Evolutionary conservation across 352 stramenopile species (phyloP).

Genomic region (Globisporangium solare): DNA sequence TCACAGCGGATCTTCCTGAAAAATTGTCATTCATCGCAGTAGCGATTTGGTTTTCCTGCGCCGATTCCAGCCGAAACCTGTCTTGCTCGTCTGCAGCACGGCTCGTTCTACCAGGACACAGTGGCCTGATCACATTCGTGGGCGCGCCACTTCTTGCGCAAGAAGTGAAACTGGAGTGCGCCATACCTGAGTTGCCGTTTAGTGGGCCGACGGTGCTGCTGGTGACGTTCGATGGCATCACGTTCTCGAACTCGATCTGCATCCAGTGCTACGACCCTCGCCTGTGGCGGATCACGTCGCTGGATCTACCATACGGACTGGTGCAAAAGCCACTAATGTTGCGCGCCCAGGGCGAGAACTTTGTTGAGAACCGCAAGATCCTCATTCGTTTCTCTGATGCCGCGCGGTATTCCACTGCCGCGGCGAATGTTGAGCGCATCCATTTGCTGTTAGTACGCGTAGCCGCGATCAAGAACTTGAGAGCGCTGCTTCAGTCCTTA

Average conservation of each 20-base stretch:
- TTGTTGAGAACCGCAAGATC: constrained; percentile 69
- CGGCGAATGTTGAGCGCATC: constrained; percentile 34
- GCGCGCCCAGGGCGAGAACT: constrained; percentile 50
- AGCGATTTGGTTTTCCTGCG: constrained; percentile 39
- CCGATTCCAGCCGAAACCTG: constrained; percentile 37
- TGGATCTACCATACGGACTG: constrained; percentile 48
- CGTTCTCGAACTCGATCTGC: constrained; percentile 60
- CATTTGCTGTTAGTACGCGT: constrained; percentile 51
- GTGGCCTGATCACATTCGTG: constrained; percentile 15
- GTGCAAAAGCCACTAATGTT: constrained; percentile 23
- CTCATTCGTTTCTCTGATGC: constrained; percentile 45
- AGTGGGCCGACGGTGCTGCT: constrained; percentile 43
- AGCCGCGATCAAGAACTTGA: constrained; percentile 42
- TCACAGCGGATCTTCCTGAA: background rate
- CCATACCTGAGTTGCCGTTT: constrained; percentile 51
- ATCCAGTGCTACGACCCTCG: constrained; percentile 72
- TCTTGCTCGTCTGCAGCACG: constrained; percentile 23
- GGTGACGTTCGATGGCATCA: constrained; percentile 37
- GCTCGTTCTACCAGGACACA: constrained; percentile 28
- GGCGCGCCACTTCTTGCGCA: background rate
- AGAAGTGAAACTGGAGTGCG: constrained; percentile 44
- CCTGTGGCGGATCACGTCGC: constrained; percentile 31
- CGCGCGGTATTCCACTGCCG: constrained; percentile 30
- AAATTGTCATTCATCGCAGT: constrained; percentile 11
- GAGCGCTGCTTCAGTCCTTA: constrained; percentile 27